These are phyloP conservation scores for Phragmites australis DNA, from an alignment of 176 grass and related monocot species.

Conservation along the genomic window DNA sequence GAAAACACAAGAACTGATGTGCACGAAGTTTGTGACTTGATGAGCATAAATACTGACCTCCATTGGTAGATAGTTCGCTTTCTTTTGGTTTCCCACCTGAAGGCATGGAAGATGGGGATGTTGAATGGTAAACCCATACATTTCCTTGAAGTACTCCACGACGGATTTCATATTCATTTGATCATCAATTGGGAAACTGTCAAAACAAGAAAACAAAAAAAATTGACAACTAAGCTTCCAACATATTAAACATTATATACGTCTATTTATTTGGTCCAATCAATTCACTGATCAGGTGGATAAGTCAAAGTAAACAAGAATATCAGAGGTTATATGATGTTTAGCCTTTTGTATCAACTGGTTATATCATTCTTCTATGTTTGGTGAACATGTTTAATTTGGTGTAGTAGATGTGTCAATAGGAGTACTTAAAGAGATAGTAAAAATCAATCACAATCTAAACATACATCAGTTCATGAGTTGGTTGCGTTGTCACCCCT, in stretches of 20 bases:
- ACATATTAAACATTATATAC: background rate
- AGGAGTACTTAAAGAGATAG: background rate
- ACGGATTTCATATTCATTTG: conserved; percentile 99
- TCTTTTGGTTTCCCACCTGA: conserved; percentile 99
- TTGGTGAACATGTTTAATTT: background rate
- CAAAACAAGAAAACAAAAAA: conserved; percentile 18
- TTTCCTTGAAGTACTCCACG: conserved; percentile 98
- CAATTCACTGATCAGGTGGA: background rate
- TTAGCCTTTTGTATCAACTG: background rate
- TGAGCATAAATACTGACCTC: conserved; percentile 55
- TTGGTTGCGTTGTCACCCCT: conserved; percentile 81
- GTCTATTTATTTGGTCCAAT: background rate
- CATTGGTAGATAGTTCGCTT: conserved; percentile 97
- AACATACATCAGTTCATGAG: conserved; percentile 89
- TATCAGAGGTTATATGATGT: background rate
- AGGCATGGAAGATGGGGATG: conserved; percentile 89
- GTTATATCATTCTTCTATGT: background rate
- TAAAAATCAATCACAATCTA: background rate
- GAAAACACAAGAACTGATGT: background rate
- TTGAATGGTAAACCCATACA: conserved; percentile 99
- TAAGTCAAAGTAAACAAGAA: background rate
- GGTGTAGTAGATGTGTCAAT: background rate
- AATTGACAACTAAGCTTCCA: background rate
- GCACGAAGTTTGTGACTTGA: background rate
- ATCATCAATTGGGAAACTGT: conserved; percentile 95